These are phyloP conservation scores for Jaminaea rosea DNA, from an alignment of 1,284 basidiomycete genomes.

Conservation along the genomic window DNA sequence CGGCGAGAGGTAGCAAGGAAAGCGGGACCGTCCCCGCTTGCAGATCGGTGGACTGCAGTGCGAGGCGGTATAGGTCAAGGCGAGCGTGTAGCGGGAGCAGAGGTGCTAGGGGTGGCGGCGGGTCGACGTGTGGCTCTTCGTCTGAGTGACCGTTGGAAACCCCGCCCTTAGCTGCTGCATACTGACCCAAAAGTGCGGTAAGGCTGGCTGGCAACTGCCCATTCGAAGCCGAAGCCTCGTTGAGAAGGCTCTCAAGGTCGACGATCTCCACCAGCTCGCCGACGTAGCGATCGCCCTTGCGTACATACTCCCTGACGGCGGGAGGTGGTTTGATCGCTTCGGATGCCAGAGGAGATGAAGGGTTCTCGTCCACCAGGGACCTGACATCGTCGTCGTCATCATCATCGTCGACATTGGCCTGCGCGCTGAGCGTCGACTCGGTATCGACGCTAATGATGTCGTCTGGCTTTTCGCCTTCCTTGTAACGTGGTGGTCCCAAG, in stretches of 20 bases:
- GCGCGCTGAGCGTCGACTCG: slow-evolving; percentile 16
- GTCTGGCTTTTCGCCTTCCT: slow-evolving; percentile 17
- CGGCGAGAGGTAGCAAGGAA: neutral
- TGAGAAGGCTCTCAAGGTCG: slow-evolving; percentile 15
- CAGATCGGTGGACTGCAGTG: slow-evolving; percentile 1
- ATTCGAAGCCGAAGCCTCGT: neutral
- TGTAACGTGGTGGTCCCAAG: slow-evolving; percentile 2
- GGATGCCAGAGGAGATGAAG: no score
- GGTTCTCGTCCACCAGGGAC: neutral
- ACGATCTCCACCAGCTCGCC: slow-evolving; percentile 19
- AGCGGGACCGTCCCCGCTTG: neutral
- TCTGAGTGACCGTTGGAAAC: no score
- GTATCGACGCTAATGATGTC: slow-evolving; percentile 32
- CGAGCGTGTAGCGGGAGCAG: slow-evolving; percentile 1
- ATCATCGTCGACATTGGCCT: slow-evolving; percentile 14
- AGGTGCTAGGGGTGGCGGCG: neutral
- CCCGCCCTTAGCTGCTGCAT: neutral
- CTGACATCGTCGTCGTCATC: slow-evolving; percentile 5
- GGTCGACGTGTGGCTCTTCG: neutral
- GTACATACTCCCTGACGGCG: slow-evolving; percentile 22
- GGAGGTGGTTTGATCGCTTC: slow-evolving; percentile 25
- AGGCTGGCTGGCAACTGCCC: slow-evolving; percentile 6
- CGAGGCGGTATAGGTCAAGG: slow-evolving; percentile 4
- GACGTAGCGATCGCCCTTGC: slow-evolving; percentile 20
- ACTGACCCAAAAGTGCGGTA: neutral